Evolutionary conservation across 495 filamentous ascomycete genomes (phyloP), one percentile per base, ranked within the genome.

Genomic region (Penicillium verhagenii): DNA sequence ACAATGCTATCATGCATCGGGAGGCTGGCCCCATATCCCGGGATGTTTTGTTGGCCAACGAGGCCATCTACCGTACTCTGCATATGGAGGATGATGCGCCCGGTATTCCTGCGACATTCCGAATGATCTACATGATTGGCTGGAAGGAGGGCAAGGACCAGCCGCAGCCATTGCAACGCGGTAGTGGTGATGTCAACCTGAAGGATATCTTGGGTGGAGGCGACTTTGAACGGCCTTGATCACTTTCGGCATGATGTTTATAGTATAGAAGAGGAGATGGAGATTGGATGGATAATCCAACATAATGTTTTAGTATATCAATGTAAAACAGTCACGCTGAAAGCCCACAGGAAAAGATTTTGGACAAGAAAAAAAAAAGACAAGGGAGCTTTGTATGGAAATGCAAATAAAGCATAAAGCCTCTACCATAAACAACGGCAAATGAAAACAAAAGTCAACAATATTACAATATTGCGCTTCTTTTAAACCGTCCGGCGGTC

Each of bases 111-210:
- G 92, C 92, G 8, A 97, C 92, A n/a, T 97, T 93, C 67, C 80
- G 90, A 52, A 77, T 94, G 56, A 95, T 96, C 50, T 94, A 90
- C 67, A 93, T 97, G 91, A 97, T 99, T 74, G 95, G 95, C 16
- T 99, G 95, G 95, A 95, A 93, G 70, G 89, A 93, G 61, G 86
- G 87, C 0, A 77, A 80, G 24, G 79, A 85, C 45, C 92, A 97
- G 73, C 71, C 82, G 40, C 74, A 92, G 73, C 92, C 95, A 26
- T 71, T 97, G 58, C 68, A 81, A 55, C 81, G 95, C 54, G 95
- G 95, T 1, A 96, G 82, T 58, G 92, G 89, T 11, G 76, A 93
- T 66, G 67, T 93, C 19, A 92, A 83, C 70, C 72, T 97, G 46
- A 92, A 92, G 69, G 90, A 96, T 74, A 72, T 92, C 16, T 69